Conservation (phyloP, 768 basidiomycete genomes). For the Termitomyces sp. region DNA sequence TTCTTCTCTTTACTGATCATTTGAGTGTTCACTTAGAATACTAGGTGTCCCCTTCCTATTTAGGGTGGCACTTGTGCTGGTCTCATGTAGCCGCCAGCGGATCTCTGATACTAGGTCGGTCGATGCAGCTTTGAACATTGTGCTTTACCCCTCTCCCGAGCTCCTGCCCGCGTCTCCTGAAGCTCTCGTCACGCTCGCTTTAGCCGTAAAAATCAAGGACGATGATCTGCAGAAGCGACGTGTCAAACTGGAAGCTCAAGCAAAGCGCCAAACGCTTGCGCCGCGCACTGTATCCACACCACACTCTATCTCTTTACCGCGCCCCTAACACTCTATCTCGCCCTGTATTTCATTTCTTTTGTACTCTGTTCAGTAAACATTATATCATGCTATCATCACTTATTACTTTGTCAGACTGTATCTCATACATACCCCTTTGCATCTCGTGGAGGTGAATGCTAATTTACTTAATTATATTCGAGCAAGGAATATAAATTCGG, state of each 20-base stretch:
- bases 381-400: not conserved
- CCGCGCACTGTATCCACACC: slow-evolving; percentile 24
- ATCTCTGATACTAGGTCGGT: slow-evolving; percentile 47
- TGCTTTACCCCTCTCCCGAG: slow-evolving; percentile 45
- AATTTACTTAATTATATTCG: too few relatives aligned
- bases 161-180: slow-evolving; percentile 57
- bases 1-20: not conserved
- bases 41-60: slow-evolving; percentile 68
- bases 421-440: too few relatives aligned
- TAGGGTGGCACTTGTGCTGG: slow-evolving; percentile 65
- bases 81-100: slow-evolving; percentile 53
- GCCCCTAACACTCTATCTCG: not conserved
- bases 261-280: slow-evolving; percentile 51
- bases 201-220: slow-evolving; percentile 70
- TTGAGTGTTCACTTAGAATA: not conserved
- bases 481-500: too few relatives aligned
- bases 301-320: slow-evolving; percentile 20
- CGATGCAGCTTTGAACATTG: slow-evolving; percentile 38
- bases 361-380: not conserved
- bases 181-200: slow-evolving; percentile 52
- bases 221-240: slow-evolving; percentile 76
- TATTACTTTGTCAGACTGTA: too few relatives aligned
- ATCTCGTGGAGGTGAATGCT: too few relatives aligned
- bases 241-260: slow-evolving; percentile 67
- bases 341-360: not conserved